Conservation (phyloP, 768 basidiomycete species). For the Collybia sordida region DNA sequence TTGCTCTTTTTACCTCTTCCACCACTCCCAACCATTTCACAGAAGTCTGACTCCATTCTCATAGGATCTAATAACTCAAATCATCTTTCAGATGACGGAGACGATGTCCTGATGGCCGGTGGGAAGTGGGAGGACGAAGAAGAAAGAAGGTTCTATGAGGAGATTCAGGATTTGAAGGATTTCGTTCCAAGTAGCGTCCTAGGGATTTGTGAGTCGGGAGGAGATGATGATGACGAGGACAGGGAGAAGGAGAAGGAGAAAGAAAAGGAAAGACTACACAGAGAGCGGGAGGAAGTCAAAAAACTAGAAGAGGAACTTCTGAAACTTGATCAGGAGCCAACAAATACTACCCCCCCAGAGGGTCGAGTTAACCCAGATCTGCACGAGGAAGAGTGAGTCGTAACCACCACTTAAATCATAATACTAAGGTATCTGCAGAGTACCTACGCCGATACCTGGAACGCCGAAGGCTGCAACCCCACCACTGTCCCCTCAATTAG, state of each 20-base stretch:
- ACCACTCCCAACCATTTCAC: slow-evolving; percentile 75
- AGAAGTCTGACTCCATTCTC: slow-evolving; percentile 79
- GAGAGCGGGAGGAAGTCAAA: slow-evolving; percentile 67
- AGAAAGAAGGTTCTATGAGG: slow-evolving; percentile 91
- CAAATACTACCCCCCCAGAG: slow-evolving; percentile 6
- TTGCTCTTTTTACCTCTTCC: slow-evolving; percentile 84
- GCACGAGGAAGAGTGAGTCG: slow-evolving; percentile 44
- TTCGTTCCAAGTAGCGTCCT: slow-evolving; percentile 88
- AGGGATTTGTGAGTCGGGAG: slow-evolving; percentile 57
- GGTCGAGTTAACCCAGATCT: slow-evolving; percentile 16
- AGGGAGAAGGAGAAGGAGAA: slow-evolving; percentile 53
- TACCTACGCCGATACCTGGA: slow-evolving; percentile 63
- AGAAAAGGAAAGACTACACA: slow-evolving; percentile 50
- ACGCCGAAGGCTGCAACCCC: slow-evolving; percentile 65
- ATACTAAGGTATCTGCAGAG: slow-evolving; percentile 22
- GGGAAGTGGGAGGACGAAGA: slow-evolving; percentile 99
- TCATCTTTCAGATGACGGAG: slow-evolving; percentile 43
- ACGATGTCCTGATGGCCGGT: slow-evolving; percentile 54
- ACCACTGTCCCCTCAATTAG: slow-evolving; percentile 65
- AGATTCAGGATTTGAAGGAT: slow-evolving; percentile 86
- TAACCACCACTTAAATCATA: slow-evolving; percentile 18
- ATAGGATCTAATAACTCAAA: slow-evolving; percentile 54
- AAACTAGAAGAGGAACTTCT: slow-evolving; percentile 80
- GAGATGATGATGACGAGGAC: slow-evolving; percentile 42
- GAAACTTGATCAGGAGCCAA: slow-evolving; percentile 42